Percentiles rank a stretch among this genome's conserved stretches.
phyloP scores from a whole-genome alignment of 108 stramenopile genomes.

The Fistulifera pelliculosa region DNA sequence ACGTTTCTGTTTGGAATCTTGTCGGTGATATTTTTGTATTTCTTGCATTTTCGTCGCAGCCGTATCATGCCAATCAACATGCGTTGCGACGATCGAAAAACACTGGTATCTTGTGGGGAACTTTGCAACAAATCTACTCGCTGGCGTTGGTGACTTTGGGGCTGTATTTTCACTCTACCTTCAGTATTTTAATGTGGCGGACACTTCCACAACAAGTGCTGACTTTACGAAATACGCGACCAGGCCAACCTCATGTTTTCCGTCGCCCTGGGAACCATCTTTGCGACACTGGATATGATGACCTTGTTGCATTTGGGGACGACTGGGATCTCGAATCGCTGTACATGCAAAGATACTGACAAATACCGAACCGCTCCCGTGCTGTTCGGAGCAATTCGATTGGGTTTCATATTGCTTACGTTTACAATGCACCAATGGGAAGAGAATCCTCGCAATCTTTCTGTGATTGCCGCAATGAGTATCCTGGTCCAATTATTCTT shows the following conservation, averaged over 20 bases:
- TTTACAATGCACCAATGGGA: conserved; percentile 25
- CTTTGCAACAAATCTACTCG: conserved; percentile 14
- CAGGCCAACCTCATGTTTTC: conserved; percentile 10
- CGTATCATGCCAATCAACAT: conserved; percentile 25
- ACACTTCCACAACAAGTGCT: background rate
- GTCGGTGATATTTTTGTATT: conserved; percentile 24
- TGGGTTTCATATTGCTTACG: conserved; percentile 17
- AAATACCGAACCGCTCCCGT: conserved; percentile 6
- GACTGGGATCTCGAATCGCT: background rate
- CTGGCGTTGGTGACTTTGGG: conserved; percentile 16
- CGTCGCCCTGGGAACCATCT: conserved; percentile 19
- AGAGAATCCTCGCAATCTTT: conserved; percentile 17
- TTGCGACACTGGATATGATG: conserved; percentile 30
- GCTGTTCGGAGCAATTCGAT: conserved; percentile 6
- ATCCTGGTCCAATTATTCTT: conserved; percentile 7
- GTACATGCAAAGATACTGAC: conserved; percentile 1
- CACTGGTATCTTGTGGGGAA: conserved; percentile 1
- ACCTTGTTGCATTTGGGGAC: conserved; percentile 26
- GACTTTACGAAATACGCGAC: background rate
- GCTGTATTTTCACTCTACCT: conserved; percentile 6
- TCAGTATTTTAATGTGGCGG: background rate
- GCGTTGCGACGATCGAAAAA: conserved; percentile 18
- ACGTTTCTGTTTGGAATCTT: conserved; percentile 24
- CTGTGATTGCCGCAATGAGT: conserved; percentile 15
- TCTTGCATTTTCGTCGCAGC: conserved; percentile 29